A percentile compares a stretch with the other conserved stretches of the same genome.
phyloP scores from a whole-genome alignment of 768 basidiomycete species.

The Lactarius sanguifluus region DNA sequence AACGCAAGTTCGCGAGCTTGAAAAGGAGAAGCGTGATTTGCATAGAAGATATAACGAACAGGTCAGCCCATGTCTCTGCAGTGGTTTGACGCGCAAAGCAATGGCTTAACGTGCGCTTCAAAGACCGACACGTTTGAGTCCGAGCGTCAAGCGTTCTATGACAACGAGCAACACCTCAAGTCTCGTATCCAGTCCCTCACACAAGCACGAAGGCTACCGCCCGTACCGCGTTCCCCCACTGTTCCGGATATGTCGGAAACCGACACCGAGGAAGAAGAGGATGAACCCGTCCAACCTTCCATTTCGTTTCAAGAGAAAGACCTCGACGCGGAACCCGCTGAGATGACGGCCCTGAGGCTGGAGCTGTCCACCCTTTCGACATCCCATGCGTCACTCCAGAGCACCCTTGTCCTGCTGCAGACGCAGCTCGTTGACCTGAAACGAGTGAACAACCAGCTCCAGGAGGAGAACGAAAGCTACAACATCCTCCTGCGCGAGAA shows the following conservation, averaged over 20 bases:
- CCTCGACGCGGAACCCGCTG: slow-evolving; percentile 74
- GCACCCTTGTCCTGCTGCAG: slow-evolving; percentile 80
- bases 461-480: slow-evolving; percentile 97
- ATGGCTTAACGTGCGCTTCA: background rate
- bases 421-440: slow-evolving; percentile 85
- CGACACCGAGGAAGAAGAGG: slow-evolving; percentile 43
- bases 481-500: slow-evolving; percentile 90
- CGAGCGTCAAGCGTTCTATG: slow-evolving; percentile 89
- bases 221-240: slow-evolving; percentile 36
- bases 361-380: slow-evolving; percentile 87
- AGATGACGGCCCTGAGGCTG: slow-evolving; percentile 79
- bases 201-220: slow-evolving; percentile 57
- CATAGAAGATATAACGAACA: slow-evolving; percentile 87
- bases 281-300: slow-evolving; percentile 35
- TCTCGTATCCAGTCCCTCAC: slow-evolving; percentile 81
- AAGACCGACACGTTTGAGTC: slow-evolving; percentile 88
- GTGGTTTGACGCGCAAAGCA: slow-evolving; percentile 19
- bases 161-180: slow-evolving; percentile 92
- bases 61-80: slow-evolving; percentile 42
- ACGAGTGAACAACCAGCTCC: slow-evolving; percentile 80
- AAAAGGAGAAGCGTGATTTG: slow-evolving; percentile 84
- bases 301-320: slow-evolving; percentile 52
- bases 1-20: slow-evolving; percentile 76
- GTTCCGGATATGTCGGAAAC: slow-evolving; percentile 35
- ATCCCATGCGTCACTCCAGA: slow-evolving; percentile 80